Base-by-base conservation (phyloP, 768 basidiomycete species). In the Fistulinella prunicolor region DNA sequence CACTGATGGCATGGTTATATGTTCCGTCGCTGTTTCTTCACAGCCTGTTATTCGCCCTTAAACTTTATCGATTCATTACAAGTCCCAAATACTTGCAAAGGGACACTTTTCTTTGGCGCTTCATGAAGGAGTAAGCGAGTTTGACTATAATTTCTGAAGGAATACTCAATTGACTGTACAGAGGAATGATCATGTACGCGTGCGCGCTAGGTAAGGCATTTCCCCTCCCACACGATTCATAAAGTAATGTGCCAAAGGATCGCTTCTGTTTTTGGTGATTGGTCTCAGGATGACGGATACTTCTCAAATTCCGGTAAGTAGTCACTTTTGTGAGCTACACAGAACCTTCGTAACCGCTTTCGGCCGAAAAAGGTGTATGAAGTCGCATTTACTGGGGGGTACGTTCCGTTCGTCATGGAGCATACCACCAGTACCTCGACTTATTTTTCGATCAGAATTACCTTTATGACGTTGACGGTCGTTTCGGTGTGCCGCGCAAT, bases 401-500 rank as follows among this genome's bases (percentile, higher is more conserved):
- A 37, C 19, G 56, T 48, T 24, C 14, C 6, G 35, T 20, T 21
- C 7, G 6, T 30, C 24, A 6, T 10, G 3, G 17, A 26, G n/a
- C n/a, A n/a, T n/a, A 9, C 17, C 16, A 5, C 9, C 16, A 42
- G 8, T 12, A 3, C 6, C 9, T 38, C 13, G 32, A 21, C 10
- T 6, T 17, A 21, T 23, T 34, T 22, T 29, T 14, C 19, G 7
- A 22, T 22, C n/a, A 51, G 53, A 22, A 14, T 23, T 6, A 36
- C 42, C 4, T 42, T 54, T 17, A 42, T 49, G 24, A 46, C 53
- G 8, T 32, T 58, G 4, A 47, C 43, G 1, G 42, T 49, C 10
- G 53, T 73, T 22, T 63, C 69, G 10, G 66, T 72, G 26, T 71
- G 68, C 34, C 66, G 65, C 12, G 62, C 69, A 17, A 70, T 73